Percentiles rank a stretch among this genome's conserved stretches.
Conservation (phyloP, 2,329 filamentous ascomycete species). For the Stagonosporopsis vannaccii region DNA sequence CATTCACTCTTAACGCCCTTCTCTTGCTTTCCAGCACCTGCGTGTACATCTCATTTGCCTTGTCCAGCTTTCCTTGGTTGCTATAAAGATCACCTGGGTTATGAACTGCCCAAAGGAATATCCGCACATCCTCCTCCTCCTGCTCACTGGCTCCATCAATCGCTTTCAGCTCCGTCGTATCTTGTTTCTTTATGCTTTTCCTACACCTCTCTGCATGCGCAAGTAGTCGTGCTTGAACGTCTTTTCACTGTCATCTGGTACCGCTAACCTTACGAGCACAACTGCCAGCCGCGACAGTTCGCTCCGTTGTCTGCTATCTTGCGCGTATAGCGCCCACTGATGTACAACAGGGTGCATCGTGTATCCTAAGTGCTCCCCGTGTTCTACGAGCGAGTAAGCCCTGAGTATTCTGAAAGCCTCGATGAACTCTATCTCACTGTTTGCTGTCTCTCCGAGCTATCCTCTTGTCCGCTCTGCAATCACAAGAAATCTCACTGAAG, state of each 20-base stretch:
- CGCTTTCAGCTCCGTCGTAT: neutral
- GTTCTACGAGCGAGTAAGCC: slow-evolving; percentile 22
- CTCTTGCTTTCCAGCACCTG: neutral
- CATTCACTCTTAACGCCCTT: slow-evolving; percentile 6
- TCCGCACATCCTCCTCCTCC: neutral
- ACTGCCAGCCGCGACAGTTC: slow-evolving; percentile 12
- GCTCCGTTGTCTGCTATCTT: neutral
- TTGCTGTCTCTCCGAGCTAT: slow-evolving; percentile 26
- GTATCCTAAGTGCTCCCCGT: slow-evolving; percentile 11
- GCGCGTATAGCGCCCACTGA: slow-evolving; percentile 6
- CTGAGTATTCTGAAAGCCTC: slow-evolving; percentile 20
- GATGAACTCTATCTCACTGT: slow-evolving; percentile 22
- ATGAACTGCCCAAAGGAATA: neutral
- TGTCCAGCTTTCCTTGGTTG: neutral
- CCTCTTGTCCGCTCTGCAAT: slow-evolving; percentile 6
- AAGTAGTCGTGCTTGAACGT: slow-evolving; percentile 13
- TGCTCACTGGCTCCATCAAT: neutral
- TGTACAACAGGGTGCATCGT: slow-evolving; percentile 21
- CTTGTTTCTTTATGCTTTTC: neutral
- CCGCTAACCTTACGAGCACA: slow-evolving; percentile 13
- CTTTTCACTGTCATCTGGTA: neutral
- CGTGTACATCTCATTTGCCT: slow-evolving; percentile 24
- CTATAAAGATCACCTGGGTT: slow-evolving; percentile 23
- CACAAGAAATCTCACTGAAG: neutral
- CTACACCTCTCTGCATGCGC: slow-evolving; percentile 18